These are phyloP conservation scores for Trichosporon sp. DNA, from an alignment of 1,284 basidiomycete genomes.

Conservation along the genomic window DNA sequence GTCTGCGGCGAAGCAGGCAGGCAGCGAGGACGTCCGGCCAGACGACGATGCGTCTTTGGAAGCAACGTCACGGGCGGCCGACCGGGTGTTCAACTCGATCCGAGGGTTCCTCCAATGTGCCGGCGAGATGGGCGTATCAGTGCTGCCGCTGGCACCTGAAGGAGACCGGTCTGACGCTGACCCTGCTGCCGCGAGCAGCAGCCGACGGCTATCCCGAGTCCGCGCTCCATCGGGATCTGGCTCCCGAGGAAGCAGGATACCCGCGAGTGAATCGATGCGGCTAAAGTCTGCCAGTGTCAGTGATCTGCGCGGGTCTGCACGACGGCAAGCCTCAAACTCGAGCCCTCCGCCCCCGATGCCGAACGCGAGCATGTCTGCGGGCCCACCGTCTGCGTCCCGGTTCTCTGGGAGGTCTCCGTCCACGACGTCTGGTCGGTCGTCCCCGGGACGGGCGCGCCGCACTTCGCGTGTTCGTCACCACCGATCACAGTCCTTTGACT, in stretches of 20 bases:
- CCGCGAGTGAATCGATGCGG: conserved; percentile 5
- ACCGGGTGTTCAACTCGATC: conserved; percentile 50
- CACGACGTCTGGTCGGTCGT: conserved; percentile 24
- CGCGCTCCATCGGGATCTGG: neutral
- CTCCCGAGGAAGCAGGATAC: neutral
- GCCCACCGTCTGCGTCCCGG: conserved; percentile 24
- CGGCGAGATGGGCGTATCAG: conserved; percentile 69
- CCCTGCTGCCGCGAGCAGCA: neutral
- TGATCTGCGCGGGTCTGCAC: conserved; percentile 54
- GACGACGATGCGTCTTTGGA: conserved; percentile 37
- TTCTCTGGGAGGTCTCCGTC: neutral
- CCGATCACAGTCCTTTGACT: conserved; percentile 13
- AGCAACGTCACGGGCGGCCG: conserved; percentile 50
- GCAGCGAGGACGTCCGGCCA: conserved; percentile 29
- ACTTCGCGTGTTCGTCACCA: neutral
- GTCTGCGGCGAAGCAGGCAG: conserved; percentile 69
- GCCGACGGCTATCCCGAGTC: neutral
- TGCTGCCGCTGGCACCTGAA: conserved; percentile 2
- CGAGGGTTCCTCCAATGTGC: conserved; percentile 59
- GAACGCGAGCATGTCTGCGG: neutral
- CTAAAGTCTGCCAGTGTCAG: conserved; percentile 55
- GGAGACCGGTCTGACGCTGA: neutral
- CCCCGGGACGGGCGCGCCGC: conserved; percentile 15
- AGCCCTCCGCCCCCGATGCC: conserved; percentile 39
- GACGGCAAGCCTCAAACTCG: conserved; percentile 26